A percentile compares a stretch with the other conserved stretches of the same genome.
Conservation (phyloP, 176 grass and related monocot species). For the Bothriochloa decipiens region DNA sequence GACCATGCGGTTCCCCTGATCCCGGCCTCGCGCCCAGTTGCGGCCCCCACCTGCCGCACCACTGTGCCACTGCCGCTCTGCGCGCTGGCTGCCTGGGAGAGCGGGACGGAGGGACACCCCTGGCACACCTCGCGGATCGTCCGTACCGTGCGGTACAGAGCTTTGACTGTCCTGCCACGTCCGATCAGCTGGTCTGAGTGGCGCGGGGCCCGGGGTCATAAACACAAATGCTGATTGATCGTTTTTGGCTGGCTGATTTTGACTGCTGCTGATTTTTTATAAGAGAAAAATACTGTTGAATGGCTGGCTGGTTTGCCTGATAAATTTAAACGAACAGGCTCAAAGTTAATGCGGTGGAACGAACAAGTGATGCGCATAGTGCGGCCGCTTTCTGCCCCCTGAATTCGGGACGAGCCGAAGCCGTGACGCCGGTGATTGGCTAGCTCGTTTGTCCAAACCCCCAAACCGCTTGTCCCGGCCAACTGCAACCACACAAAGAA, state of each 20-base stretch:
- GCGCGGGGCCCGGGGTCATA: slow-evolving; percentile 4
- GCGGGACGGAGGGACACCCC: background rate
- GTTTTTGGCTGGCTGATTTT: no score
- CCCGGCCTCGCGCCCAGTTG: background rate
- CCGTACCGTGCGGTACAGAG: slow-evolving; percentile 4
- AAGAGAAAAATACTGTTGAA: no score
- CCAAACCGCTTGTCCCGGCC: background rate
- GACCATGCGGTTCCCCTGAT: slow-evolving; percentile 23
- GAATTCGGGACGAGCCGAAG: background rate
- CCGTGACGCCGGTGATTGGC: background rate
- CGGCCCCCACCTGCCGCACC: background rate
- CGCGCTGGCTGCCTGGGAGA: background rate
- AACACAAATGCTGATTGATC: no score
- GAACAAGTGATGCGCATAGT: background rate
- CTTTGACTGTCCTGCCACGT: slow-evolving; percentile 50
- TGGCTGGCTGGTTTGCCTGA: no score
- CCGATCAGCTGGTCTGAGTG: background rate
- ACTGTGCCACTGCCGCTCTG: background rate
- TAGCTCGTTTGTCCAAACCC: background rate
- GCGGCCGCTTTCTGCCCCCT: background rate
- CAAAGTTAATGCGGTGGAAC: background rate
- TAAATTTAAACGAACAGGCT: no score
- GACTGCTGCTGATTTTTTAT: no score
- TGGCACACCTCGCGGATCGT: background rate
- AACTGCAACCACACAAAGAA: no score